phyloP scores from a whole-genome alignment of 2,329 filamentous ascomycete genomes.

The Fusarium hostae region DNA sequence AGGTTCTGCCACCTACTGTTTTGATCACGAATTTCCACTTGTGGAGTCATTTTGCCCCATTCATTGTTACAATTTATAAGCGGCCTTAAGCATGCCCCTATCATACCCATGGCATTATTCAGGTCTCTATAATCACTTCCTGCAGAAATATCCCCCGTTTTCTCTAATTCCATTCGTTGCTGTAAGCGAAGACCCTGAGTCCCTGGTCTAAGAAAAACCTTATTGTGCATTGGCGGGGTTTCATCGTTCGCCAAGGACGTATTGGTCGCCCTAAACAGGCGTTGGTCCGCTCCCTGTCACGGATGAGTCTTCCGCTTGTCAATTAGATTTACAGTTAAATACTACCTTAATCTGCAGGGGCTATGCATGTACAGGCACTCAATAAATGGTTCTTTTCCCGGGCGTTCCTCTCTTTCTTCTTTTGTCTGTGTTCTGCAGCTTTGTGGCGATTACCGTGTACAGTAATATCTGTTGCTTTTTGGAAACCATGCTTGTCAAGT shows the following conservation, averaged over 20 bases:
- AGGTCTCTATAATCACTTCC: not conserved
- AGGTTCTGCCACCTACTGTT: not conserved
- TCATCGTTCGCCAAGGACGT: not conserved
- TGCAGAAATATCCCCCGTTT: not conserved
- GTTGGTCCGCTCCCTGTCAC: not conserved
- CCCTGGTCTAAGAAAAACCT: not conserved
- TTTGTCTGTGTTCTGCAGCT: not conserved
- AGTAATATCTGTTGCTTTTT: not conserved
- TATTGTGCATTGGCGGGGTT: not conserved
- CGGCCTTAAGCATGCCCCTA: not conserved
- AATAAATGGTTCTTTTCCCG: not conserved
- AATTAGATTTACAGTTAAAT: not conserved
- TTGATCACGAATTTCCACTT: not conserved
- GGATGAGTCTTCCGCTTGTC: not conserved
- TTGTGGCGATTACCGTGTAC: not conserved
- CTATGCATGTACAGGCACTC: not conserved
- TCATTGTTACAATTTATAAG: not conserved
- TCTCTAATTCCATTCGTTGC: not conserved
- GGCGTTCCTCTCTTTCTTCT: not conserved
- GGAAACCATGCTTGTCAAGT: slow-evolving; percentile 26
- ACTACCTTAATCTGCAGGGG: not conserved
- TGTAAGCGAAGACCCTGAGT: not conserved
- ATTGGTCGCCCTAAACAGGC: not conserved
- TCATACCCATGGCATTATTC: not conserved
- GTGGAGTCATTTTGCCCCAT: not conserved